These are phyloP conservation scores for Nothophoma quercina DNA, from an alignment of 2,329 filamentous ascomycete genomes.

Conservation along the genomic window DNA sequence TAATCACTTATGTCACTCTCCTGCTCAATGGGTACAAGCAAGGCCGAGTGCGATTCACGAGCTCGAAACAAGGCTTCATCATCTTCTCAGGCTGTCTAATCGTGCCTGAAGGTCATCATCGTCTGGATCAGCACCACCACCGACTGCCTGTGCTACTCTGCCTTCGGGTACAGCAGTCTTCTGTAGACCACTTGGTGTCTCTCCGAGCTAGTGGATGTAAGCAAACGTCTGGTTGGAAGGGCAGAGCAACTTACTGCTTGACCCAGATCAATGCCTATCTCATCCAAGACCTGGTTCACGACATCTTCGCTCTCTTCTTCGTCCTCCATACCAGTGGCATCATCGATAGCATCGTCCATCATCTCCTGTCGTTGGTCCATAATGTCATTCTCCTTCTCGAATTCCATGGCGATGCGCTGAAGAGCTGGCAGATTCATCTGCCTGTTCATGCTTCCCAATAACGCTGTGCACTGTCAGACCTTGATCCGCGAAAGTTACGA, in stretches of 20 bases:
- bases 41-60: background rate
- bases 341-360: constrained; percentile 99
- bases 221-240: constrained; percentile 4
- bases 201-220: constrained; percentile 72
- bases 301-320: constrained; percentile 98
- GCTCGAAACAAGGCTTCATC: constrained; percentile 13
- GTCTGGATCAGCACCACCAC: constrained; percentile 75
- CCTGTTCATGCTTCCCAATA: constrained; percentile 95
- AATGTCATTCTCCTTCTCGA: constrained; percentile 97
- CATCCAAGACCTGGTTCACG: constrained; percentile 93
- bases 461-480: constrained; percentile 56
- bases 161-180: constrained; percentile 75
- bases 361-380: constrained; percentile 99
- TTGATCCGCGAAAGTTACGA: background rate
- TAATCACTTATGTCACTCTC: background rate
- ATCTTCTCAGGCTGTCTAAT: constrained; percentile 80
- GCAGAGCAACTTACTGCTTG: constrained; percentile 71
- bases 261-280: constrained; percentile 93
- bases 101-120: constrained; percentile 95
- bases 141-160: constrained; percentile 85
- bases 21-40: background rate
- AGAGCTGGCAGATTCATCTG: constrained; percentile 96
- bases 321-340: constrained; percentile 87
- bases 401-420: constrained; percentile 98
- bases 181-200: constrained; percentile 86